These are phyloP conservation scores for Dendrocalamus sinicus DNA, from an alignment of 176 grass and related monocot species.

Conservation along the genomic window DNA sequence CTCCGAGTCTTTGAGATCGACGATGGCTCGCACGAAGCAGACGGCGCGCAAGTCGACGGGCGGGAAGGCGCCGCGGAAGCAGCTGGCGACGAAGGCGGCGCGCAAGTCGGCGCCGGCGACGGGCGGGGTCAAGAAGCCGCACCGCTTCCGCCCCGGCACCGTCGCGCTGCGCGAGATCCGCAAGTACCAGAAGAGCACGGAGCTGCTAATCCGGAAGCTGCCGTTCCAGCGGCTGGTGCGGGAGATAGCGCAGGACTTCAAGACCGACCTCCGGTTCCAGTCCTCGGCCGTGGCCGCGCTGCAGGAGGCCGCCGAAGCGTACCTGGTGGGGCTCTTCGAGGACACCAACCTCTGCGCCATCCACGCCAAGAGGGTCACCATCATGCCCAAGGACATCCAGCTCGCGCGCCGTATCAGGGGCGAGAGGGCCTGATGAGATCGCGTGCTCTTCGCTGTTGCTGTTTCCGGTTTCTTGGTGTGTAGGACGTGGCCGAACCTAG, in stretches of 20 bases:
- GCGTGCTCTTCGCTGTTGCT: no score
- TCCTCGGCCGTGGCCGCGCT: conserved; percentile 67
- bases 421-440: conserved; percentile 61
- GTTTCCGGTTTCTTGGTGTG: not conserved
- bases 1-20: not conserved
- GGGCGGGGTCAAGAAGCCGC: conserved; percentile 92
- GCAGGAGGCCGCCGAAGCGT: conserved; percentile 84
- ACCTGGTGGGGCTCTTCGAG: conserved; percentile 86
- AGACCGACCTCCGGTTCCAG: conserved; percentile 85
- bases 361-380: conserved; percentile 88
- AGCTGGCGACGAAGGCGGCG: conserved; percentile 89
- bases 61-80: conserved; percentile 83
- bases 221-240: conserved; percentile 76
- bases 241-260: conserved; percentile 94
- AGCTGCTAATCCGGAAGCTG: conserved; percentile 90
- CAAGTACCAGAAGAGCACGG: conserved; percentile 98
- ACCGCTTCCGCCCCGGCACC: conserved; percentile 70
- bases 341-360: conserved; percentile 97
- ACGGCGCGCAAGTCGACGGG: conserved; percentile 81
- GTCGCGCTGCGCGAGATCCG: conserved; percentile 77
- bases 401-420: conserved; percentile 83
- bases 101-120: conserved; percentile 86
- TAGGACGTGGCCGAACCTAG: not conserved
- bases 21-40: conserved; percentile 87
- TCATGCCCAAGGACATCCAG: conserved; percentile 98